phyloP scores from a whole-genome alignment of 2,329 filamentous ascomycete genomes.

The Geosmithia morbida region DNA sequence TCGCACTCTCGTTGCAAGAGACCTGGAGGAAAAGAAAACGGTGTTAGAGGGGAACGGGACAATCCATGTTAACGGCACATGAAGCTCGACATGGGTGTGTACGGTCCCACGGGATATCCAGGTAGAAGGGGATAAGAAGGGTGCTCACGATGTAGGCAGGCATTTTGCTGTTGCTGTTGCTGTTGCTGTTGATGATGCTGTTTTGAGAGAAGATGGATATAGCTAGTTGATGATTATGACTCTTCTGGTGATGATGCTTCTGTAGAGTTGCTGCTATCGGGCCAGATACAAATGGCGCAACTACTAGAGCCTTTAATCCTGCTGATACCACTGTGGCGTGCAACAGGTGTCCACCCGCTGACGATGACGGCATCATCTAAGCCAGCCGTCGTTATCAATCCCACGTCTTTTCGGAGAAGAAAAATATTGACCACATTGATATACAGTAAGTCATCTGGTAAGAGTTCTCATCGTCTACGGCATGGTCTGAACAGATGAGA shows the following conservation, averaged over 20 bases:
- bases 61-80: neutral
- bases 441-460: too few species aligned
- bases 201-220: neutral
- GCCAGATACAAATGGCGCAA: neutral
- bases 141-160: slow-evolving; percentile 39
- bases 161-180: slow-evolving; percentile 21
- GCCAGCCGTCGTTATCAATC: neutral
- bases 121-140: neutral
- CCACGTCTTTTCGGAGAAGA: neutral
- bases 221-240: neutral
- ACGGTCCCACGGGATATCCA: too few species aligned
- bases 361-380: neutral
- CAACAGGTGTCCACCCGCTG: too few species aligned
- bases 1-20: slow-evolving; percentile 60
- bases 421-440: too few species aligned
- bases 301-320: neutral
- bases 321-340: neutral
- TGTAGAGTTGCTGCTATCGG: neutral
- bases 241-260: neutral
- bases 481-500: too few species aligned
- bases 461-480: too few species aligned
- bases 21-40: slow-evolving; percentile 36
- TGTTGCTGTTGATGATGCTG: neutral
- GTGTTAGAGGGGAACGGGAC: neutral
- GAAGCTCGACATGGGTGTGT: neutral